These are phyloP conservation scores for Dysphania ambrosioides DNA, from an alignment of 148 eudicot species.

Conservation along the genomic window DNA sequence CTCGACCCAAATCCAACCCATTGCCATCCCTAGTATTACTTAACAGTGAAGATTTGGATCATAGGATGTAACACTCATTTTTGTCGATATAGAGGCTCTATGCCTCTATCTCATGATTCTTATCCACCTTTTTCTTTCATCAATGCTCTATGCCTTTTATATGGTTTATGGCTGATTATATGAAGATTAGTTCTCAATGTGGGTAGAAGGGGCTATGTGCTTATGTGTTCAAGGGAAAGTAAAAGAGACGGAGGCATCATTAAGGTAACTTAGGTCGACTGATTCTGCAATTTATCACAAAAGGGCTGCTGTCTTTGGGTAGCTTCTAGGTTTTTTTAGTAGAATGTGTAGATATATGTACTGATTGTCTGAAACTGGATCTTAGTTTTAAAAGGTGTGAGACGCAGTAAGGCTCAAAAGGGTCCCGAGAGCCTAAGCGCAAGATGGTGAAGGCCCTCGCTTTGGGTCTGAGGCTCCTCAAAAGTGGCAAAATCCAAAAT, in stretches of 20 bases:
- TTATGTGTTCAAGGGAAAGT: neutral
- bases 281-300: neutral
- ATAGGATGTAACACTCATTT: neutral
- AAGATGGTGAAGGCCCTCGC: too few relatives aligned
- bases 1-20: too few relatives aligned
- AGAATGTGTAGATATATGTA: neutral
- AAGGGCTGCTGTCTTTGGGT: neutral
- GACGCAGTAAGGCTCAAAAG: too few relatives aligned
- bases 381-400: too few relatives aligned
- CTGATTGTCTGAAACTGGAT: too few relatives aligned
- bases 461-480: too few relatives aligned
- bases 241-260: neutral
- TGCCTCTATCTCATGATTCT: too few relatives aligned
- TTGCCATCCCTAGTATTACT: too few relatives aligned
- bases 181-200: neutral
- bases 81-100: neutral
- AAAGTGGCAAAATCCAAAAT: too few relatives aligned
- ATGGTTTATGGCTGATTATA: neutral
- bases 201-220: neutral
- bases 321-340: neutral
- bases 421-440: too few relatives aligned
- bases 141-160: neutral
- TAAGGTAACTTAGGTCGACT: neutral
- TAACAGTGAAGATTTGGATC: neutral
- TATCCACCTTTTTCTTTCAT: conserved; percentile 1